Conservation (phyloP, 306 rosid genomes). For the Spatholobus suberectus region DNA sequence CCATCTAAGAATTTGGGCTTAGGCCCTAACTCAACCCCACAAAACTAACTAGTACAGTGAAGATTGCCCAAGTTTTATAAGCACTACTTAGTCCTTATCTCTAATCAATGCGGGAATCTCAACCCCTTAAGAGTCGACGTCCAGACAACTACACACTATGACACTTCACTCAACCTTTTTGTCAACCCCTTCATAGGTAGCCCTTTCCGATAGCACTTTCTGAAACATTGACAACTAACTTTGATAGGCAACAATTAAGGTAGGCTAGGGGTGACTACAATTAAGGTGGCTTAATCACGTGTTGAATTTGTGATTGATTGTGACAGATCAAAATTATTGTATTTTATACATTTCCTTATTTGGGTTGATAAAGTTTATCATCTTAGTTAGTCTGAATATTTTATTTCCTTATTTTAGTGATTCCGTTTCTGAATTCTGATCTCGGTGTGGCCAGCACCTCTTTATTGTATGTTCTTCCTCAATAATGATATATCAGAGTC, state of each 20-base stretch:
- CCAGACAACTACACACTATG: not conserved
- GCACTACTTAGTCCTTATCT: not conserved
- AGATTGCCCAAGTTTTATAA: not conserved
- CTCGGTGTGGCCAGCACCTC: not conserved
- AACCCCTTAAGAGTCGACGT: not conserved
- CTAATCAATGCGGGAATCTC: not conserved
- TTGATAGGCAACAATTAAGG: not conserved
- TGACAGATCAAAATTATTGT: not conserved
- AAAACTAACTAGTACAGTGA: not conserved
- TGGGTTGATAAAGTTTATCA: not conserved
- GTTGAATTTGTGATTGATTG: not conserved
- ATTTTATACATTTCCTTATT: not conserved
- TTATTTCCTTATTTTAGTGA: not conserved
- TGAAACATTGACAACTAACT: not conserved
- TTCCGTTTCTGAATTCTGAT: not conserved
- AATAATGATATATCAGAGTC: not conserved
- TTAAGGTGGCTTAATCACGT: not conserved
- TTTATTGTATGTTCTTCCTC: not conserved
- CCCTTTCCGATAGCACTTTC: too few relatives aligned
- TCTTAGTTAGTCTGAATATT: not conserved
- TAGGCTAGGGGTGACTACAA: not conserved
- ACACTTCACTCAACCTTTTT: not conserved
- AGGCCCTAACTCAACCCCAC: not conserved
- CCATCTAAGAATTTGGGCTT: not conserved
- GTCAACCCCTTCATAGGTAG: not conserved